Percentiles rank a stretch among this genome's conserved stretches.
Evolutionary conservation across 1,139 yeast genomes (phyloP).

Genomic region (Meyerozyma athensensis): DNA sequence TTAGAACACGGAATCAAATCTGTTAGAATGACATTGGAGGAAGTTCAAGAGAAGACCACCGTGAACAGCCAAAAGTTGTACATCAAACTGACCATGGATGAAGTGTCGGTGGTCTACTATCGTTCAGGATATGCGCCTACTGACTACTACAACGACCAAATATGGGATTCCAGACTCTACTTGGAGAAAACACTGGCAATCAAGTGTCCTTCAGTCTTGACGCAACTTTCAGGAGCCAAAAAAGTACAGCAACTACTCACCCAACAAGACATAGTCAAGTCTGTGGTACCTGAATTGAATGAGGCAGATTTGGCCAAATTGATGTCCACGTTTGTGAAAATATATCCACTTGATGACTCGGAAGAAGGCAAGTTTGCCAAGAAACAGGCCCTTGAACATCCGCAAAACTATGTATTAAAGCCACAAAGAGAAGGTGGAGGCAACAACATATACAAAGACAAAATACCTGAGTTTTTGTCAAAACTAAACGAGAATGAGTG

Average conservation of each 20-base stretch:
- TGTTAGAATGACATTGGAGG: conserved; percentile 62
- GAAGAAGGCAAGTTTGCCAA: conserved; percentile 61
- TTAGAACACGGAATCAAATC: conserved; percentile 55
- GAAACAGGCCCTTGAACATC: conserved; percentile 59
- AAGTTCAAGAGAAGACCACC: conserved; percentile 43
- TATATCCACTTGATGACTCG: conserved; percentile 78
- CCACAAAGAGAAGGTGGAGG: conserved; percentile 99
- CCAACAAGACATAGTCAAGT: conserved; percentile 39
- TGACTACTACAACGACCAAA: conserved; percentile 55
- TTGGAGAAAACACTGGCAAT: conserved; percentile 77
- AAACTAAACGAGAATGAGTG: conserved; percentile 65
- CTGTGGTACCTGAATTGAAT: conserved; percentile 38
- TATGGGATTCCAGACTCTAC: conserved; percentile 73
- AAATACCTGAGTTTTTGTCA: conserved; percentile 70
- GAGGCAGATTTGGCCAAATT: conserved; percentile 27
- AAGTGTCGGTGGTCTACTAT: conserved; percentile 83
- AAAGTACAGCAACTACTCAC: conserved; percentile 89
- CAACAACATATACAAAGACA: conserved; percentile 79
- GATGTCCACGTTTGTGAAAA: conserved; percentile 69
- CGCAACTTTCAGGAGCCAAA: conserved; percentile 90
- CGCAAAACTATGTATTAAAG: conserved; percentile 75
- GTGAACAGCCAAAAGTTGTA: conserved; percentile 41
- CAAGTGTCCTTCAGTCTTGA: conserved; percentile 84
- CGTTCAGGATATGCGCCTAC: conserved; percentile 85
- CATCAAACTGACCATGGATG: conserved; percentile 53